A percentile compares a stretch with the other conserved stretches of the same genome.
These are phyloP conservation scores for Termitomyces sp. DNA, from an alignment of 768 basidiomycete species.

Conservation along the genomic window DNA sequence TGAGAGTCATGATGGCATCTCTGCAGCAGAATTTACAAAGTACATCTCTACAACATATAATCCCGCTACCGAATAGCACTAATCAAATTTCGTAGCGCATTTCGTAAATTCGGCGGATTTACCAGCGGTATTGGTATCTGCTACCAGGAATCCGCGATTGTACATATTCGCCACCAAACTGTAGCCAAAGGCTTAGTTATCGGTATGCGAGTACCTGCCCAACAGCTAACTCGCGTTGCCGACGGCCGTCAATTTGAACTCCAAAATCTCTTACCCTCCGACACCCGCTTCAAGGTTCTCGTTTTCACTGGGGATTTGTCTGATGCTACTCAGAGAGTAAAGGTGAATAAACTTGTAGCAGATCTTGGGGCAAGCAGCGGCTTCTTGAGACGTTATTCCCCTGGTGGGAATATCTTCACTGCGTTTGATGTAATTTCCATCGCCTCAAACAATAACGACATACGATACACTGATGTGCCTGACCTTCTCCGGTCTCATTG, in stretches of 20 bases:
- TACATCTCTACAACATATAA: slow-evolving; percentile 22
- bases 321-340: slow-evolving; percentile 26
- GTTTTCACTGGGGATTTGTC: slow-evolving; percentile 50
- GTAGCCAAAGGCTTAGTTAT: slow-evolving; percentile 40
- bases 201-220: slow-evolving; percentile 54
- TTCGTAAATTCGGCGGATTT: slow-evolving; percentile 54
- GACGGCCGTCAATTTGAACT: slow-evolving; percentile 51
- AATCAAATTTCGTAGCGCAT: slow-evolving; percentile 33
- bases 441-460: slow-evolving; percentile 34
- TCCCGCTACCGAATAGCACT: not conserved
- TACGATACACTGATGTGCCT: slow-evolving; percentile 48
- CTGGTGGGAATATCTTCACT: slow-evolving; percentile 26
- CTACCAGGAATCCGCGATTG: slow-evolving; percentile 48
- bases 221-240: slow-evolving; percentile 47
- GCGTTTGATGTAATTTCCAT: slow-evolving; percentile 46
- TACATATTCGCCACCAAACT: slow-evolving; percentile 34
- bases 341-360: slow-evolving; percentile 30
- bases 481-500: slow-evolving; percentile 50
- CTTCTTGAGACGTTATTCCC: slow-evolving; percentile 31
- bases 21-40: slow-evolving; percentile 52
- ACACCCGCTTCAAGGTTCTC: slow-evolving; percentile 55
- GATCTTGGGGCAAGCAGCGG: slow-evolving; percentile 26
- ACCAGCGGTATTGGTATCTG: slow-evolving; percentile 55
- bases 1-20: slow-evolving; percentile 39
- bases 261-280: slow-evolving; percentile 51